These are phyloP conservation scores for Citrus cavaleriei DNA, from an alignment of 345 rosid species.

Conservation along the genomic window DNA sequence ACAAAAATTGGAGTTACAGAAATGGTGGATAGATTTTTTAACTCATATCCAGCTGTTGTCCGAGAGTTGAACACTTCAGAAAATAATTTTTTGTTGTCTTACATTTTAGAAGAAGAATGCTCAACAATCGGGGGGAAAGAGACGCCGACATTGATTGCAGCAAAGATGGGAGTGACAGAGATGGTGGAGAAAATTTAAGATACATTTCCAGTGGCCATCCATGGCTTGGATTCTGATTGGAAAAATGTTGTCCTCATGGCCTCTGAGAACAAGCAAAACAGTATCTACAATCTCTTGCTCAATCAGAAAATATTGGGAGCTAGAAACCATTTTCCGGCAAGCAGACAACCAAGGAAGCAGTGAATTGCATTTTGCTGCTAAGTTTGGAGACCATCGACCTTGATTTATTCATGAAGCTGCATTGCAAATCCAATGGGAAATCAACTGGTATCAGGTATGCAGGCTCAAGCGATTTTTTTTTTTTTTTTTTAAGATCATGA, in stretches of 20 bases:
- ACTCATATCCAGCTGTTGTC: too few species aligned
- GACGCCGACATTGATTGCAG: too few species aligned
- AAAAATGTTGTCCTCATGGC: constrained; percentile 21
- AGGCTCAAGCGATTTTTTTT: too few species aligned
- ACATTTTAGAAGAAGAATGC: too few species aligned
- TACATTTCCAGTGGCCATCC: constrained; percentile 8
- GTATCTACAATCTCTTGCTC: constrained; percentile 9
- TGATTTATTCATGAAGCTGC: constrained; percentile 19
- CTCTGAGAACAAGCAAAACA: constrained; percentile 10
- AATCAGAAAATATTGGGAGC: not conserved
- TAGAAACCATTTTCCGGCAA: constrained; percentile 8
- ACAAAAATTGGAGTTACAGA: too few species aligned
- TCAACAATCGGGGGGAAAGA: too few species aligned
- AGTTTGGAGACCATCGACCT: not conserved
- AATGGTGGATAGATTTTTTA: too few species aligned
- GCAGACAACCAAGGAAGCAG: constrained; percentile 15
- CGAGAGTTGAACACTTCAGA: too few species aligned
- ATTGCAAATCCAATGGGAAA: constrained; percentile 30
- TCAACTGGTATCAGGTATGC: constrained; percentile 23
- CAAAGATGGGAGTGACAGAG: not conserved
- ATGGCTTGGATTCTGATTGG: not conserved
- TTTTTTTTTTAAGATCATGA: too few species aligned
- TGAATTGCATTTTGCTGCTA: constrained; percentile 24
- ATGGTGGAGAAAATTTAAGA: constrained; percentile 7
- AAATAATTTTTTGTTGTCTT: too few species aligned